Base-by-base conservation (phyloP, 1,284 basidiomycete genomes). In the Fistulinella cinereoalba region DNA sequence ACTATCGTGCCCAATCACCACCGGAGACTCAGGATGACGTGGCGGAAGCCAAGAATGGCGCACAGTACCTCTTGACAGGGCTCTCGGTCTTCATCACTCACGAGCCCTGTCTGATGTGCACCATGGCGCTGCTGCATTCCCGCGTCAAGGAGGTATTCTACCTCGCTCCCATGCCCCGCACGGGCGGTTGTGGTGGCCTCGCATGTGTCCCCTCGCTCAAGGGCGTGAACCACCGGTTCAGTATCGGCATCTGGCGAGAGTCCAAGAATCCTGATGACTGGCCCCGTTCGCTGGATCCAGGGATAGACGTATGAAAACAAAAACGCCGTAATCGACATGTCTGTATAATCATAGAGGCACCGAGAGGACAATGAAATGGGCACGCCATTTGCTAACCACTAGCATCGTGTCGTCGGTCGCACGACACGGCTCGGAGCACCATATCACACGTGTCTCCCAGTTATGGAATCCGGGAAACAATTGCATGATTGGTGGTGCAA, bases 31-130 rank as follows among this genome's bases (percentile, higher is more conserved):
- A 36, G 32, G 15, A 10, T 16, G 5, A 9, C 23, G 19, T 13
- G 1, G 38, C 64, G 57, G 19, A 41, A 29, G 13, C 49, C 33
- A 67, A 62, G 36, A 90, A 88, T 57, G 86, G 87, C 12, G 72
- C 80, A 4, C 84, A 87, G 61, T 97, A 97, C 67, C 83, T 97
- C 25, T 75, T 97, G 31, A 97, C 92, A 0, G 81, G 81, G 0
- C 76, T 85, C 22, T 82, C 83, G 2, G 71, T 97, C 19, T 97
- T 97, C 71, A 80, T 83, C 41, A 91, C 91, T 3, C 94, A 97
- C 66, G 94, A 97, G 58, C 94, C 95, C 3, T 97, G 95, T 58
- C 78, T 97, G 47, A 92, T 97, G 88, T 97, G 95, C 64, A 81
- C 83, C 54, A 97, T 97, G 95, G 91, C 92, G 2, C 70, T 97